Conservation (phyloP, 495 filamentous ascomycete genomes). For the Thermothielavioides terrestris region DNA sequence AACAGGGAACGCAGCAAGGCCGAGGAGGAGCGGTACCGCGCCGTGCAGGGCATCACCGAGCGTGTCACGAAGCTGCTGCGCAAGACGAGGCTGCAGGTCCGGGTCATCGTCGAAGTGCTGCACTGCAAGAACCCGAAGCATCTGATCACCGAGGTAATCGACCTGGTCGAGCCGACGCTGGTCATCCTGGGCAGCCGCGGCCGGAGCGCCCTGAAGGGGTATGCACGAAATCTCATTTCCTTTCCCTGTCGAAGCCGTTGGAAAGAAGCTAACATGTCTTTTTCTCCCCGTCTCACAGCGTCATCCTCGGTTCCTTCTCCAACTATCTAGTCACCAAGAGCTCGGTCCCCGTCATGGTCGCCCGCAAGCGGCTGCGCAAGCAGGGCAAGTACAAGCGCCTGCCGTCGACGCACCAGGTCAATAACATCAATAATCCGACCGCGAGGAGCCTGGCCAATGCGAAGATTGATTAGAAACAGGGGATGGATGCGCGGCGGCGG, state of each 20-base stretch:
- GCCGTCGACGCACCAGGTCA: constrained; percentile 53
- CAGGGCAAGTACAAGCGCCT: constrained; percentile 59
- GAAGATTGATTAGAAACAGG: constrained; percentile 50
- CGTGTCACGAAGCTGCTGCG: constrained; percentile 74
- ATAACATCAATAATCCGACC: constrained; percentile 58
- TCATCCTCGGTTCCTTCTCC: constrained; percentile 88
- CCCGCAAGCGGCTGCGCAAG: constrained; percentile 68
- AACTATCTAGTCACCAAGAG: constrained; percentile 95
- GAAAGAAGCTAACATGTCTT: too few species aligned
- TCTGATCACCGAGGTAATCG: constrained; percentile 82
- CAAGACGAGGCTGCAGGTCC: constrained; percentile 84
- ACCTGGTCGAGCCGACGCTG: constrained; percentile 82
- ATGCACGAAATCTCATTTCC: constrained; percentile 37
- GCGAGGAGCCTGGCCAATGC: constrained; percentile 55
- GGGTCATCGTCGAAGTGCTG: constrained; percentile 88
- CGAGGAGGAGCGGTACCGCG: constrained; percentile 69
- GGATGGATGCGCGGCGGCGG: not conserved
- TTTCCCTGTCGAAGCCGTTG: too few species aligned
- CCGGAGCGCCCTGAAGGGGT: constrained; percentile 88
- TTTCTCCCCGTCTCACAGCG: too few species aligned
- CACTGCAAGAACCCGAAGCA: constrained; percentile 95
- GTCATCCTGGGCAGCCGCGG: constrained; percentile 88
- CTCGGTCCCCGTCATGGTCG: constrained; percentile 93
- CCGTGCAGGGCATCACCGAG: constrained; percentile 66
- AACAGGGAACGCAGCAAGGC: constrained; percentile 41